Conservation (phyloP, 192 early-diverging fungal genomes). For the Coemansia sp. region DNA sequence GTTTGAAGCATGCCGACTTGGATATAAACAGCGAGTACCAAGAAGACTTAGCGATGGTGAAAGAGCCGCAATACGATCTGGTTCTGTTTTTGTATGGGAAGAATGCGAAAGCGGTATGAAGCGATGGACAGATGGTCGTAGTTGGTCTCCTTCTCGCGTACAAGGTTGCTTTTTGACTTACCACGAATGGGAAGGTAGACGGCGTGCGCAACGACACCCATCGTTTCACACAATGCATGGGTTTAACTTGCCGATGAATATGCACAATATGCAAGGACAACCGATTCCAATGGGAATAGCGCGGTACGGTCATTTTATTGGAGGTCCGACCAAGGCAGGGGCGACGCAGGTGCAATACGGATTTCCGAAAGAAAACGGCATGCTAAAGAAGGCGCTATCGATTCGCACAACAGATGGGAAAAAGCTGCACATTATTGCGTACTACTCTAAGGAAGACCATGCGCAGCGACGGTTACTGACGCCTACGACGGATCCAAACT, state of each 20-base stretch:
- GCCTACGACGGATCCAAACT: conserved; percentile 64
- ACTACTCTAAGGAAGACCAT: conserved; percentile 81
- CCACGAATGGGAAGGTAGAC: conserved; percentile 74
- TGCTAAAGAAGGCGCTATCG: conserved; percentile 87
- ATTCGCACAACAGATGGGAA: conserved; percentile 78
- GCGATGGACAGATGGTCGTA: conserved; percentile 90
- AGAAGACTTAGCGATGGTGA: conserved; percentile 82
- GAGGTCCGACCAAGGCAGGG: conserved; percentile 53
- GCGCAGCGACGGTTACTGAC: conserved; percentile 63
- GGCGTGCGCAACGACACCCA: conserved; percentile 55
- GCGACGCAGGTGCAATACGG: conserved; percentile 55
- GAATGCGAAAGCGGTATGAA: conserved; percentile 89
- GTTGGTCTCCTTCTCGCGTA: conserved; percentile 86
- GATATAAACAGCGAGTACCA: conserved; percentile 72
- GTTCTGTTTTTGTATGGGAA: conserved; percentile 89
- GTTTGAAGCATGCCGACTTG: conserved; percentile 84
- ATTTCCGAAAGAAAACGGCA: conserved; percentile 70
- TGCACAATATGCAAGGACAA: conserved; percentile 37
- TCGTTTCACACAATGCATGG: conserved; percentile 47
- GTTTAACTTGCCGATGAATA: conserved; percentile 32
- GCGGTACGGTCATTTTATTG: conserved; percentile 55
- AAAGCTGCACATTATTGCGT: conserved; percentile 85
- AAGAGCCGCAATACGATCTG: conserved; percentile 75
- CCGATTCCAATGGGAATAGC: conserved; percentile 53
- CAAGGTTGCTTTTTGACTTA: conserved; percentile 88